phyloP scores from a whole-genome alignment of 441 rosid species.

The Viola pubescens region DNA sequence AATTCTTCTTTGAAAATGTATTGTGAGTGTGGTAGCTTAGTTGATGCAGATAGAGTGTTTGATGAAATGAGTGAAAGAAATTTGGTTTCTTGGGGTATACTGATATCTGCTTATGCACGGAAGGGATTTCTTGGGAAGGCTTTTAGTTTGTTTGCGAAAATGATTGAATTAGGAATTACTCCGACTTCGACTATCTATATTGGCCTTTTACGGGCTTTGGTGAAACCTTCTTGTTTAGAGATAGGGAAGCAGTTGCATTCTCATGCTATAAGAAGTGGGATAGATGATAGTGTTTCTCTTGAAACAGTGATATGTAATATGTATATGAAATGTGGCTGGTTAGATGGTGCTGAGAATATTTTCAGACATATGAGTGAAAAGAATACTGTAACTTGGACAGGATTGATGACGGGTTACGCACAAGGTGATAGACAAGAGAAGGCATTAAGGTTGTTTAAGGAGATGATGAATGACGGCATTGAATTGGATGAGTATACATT shows the following conservation, averaged over 20 bases:
- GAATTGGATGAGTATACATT: slow-evolving; percentile 41
- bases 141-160: slow-evolving; percentile 29
- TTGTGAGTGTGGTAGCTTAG: slow-evolving; percentile 45
- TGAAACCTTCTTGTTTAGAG: slow-evolving; percentile 24
- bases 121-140: slow-evolving; percentile 30
- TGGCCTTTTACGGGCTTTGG: slow-evolving; percentile 37
- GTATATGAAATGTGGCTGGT: slow-evolving; percentile 39
- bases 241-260: slow-evolving; percentile 55
- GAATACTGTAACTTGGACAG: slow-evolving; percentile 52
- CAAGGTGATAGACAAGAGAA: slow-evolving; percentile 30
- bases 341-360: slow-evolving; percentile 45
- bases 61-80: slow-evolving; percentile 51
- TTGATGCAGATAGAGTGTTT: slow-evolving; percentile 50
- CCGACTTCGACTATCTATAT: slow-evolving; percentile 33
- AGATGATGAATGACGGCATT: slow-evolving; percentile 43
- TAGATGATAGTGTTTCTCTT: slow-evolving; percentile 46
- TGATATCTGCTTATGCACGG: slow-evolving; percentile 47
- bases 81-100: slow-evolving; percentile 31
- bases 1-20: slow-evolving; percentile 41
- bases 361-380: slow-evolving; percentile 35
- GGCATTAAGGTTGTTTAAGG: slow-evolving; percentile 36
- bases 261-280: slow-evolving; percentile 45
- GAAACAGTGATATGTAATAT: slow-evolving; percentile 44
- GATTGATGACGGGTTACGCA: slow-evolving; percentile 56
- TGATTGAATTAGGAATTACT: slow-evolving; percentile 32